Base-by-base conservation (phyloP, 2,329 filamentous ascomycete genomes). In the Penicillium janthinellum region DNA sequence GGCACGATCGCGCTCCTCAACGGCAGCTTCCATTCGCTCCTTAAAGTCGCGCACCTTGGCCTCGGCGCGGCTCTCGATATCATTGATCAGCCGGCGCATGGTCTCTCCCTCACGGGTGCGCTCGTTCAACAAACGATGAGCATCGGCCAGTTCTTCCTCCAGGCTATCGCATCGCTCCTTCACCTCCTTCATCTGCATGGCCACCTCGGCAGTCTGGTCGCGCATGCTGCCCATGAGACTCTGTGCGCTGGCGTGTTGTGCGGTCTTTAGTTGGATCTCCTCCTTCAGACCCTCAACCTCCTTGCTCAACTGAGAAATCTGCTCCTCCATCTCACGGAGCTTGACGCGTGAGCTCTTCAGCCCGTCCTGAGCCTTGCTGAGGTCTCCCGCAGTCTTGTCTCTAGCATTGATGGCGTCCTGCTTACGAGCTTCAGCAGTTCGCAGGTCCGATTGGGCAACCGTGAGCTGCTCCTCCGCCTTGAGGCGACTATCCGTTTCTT, bases 1-100 rank as follows among this genome's bases (percentile, higher is more conserved):
- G 2, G 92, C 88, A 2, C 92, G 87, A 73, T 99, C 95, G 17
- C 95, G 87, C 75, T 99, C 95, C 73, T 97, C 93, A n/a, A 96
- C 84, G 0, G 93, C 93, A 1, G 90, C 83, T 70, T 98, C 94
- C 83, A 98, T 89, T 2, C 90, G 87, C 59, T 91, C 88, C 56
- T 91, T 89, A 88, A 96, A 95, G 65, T 98, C 94, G 31, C 91
- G 88, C 17, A 96, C 86, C 70, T 92, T 90, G 61, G 82, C 82
- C 65, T 98, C 93, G 1, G 93, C 88, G 10, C 91, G 85, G 60
- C 90, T 86, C 73, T 98, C 92, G 8, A 93, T 91, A 65, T 98
- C 94, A 15, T 89, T 88, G 12, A 99, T 81, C 60, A 98, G 83
- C 51, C 92, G 84, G 37, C 95, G 87, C 93, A 99, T 98, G 0